These are phyloP conservation scores for Trichodelitschia bisporula DNA, from an alignment of 495 filamentous ascomycete genomes.

Conservation along the genomic window DNA sequence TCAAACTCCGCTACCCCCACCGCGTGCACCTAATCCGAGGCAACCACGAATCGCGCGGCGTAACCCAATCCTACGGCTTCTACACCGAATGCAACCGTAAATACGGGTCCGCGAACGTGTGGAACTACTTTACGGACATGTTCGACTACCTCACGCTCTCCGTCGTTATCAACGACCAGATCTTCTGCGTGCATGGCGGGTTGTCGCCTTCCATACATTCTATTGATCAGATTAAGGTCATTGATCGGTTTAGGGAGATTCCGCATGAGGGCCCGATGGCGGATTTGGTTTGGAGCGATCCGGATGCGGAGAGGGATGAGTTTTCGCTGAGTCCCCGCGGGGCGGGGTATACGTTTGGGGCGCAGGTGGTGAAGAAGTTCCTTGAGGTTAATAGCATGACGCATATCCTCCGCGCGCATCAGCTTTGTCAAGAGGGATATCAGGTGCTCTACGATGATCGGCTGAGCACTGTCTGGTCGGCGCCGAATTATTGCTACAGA, in stretches of 20 bases:
- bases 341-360: conserved; percentile 90
- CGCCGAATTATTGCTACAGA: conserved; percentile 88
- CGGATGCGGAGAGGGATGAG: conserved; percentile 84
- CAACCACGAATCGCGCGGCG: conserved; percentile 91
- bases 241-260: conserved; percentile 94
- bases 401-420: conserved; percentile 87
- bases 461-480: conserved; percentile 90
- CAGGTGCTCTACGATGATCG: conserved; percentile 88
- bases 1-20: conserved; percentile 80
- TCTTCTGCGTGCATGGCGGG: conserved; percentile 95
- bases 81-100: conserved; percentile 96
- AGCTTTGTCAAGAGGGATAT: conserved; percentile 92
- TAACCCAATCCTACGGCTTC: conserved; percentile 96
- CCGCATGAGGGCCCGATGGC: conserved; percentile 98
- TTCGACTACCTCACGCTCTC: conserved; percentile 93
- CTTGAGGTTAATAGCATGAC: conserved; percentile 89
- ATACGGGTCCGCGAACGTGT: conserved; percentile 93
- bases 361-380: conserved; percentile 94
- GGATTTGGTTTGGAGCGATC: conserved; percentile 96
- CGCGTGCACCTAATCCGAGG: conserved; percentile 85
- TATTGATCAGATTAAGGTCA: conserved; percentile 98
- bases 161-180: conserved; percentile 94
- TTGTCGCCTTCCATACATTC: conserved; percentile 91
- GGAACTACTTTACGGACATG: conserved; percentile 99
- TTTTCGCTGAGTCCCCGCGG: conserved; percentile 85